Conservation (phyloP, 352 stramenopile genomes). For the Phytophthora pseudosyringae region DNA sequence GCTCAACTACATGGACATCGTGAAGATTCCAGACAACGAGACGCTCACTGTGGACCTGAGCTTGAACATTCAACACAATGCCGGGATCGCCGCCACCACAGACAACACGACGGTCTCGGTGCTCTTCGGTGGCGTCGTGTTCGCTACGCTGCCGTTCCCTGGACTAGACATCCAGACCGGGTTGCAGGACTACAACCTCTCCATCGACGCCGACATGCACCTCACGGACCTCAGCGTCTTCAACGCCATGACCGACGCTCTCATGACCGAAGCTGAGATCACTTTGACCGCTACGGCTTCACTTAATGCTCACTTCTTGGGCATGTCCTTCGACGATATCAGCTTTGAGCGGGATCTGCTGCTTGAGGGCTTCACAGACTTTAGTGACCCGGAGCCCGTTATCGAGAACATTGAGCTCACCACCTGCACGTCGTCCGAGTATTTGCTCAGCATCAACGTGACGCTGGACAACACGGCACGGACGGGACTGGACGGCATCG, state of each 20-base stretch:
- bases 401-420: conserved; percentile 63
- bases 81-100: conserved; percentile 45
- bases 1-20: conserved; percentile 73
- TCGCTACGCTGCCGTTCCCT: conserved; percentile 54
- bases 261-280: conserved; percentile 51
- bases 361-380: conserved; percentile 57
- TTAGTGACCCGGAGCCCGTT: conserved; percentile 44
- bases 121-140: conserved; percentile 45
- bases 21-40: conserved; percentile 42
- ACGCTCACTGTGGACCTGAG: conserved; percentile 56
- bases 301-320: conserved; percentile 46
- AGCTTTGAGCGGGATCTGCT: conserved; percentile 57
- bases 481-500: conserved; percentile 61
- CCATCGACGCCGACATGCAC: conserved; percentile 40
- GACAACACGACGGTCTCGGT: conserved; percentile 49
- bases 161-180: conserved; percentile 46
- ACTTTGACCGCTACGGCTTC: conserved; percentile 38
- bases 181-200: conserved; percentile 56
- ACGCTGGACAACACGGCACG: conserved; percentile 54
- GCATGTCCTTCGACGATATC: conserved; percentile 52
- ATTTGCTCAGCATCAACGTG: conserved; percentile 59
- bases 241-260: conserved; percentile 39
- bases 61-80: conserved; percentile 52
- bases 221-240: conserved; percentile 56
- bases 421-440: conserved; percentile 38